Conservation (phyloP, 2,329 filamentous ascomycete genomes). For the Cladosporium sp. region DNA sequence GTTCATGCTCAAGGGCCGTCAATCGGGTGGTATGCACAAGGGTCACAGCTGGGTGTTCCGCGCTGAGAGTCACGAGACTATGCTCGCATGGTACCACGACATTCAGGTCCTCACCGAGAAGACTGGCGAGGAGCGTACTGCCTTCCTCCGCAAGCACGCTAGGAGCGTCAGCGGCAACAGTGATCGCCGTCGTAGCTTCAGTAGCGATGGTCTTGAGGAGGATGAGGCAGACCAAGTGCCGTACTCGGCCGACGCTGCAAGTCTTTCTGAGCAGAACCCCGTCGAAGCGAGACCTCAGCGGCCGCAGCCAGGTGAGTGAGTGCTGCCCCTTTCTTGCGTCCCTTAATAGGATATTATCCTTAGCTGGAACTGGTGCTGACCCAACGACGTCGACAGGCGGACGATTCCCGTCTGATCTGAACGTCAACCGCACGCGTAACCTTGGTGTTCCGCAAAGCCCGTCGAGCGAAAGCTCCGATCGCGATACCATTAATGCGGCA, state of each 20-base stretch:
- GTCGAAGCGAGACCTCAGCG: conserved; percentile 52
- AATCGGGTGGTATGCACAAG: conserved; percentile 88
- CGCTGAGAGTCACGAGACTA: conserved; percentile 75
- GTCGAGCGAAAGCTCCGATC: conserved; percentile 72
- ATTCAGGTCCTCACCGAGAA: conserved; percentile 87
- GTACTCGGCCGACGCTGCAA: conserved; percentile 57
- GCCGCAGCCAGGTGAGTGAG: conserved; percentile 73
- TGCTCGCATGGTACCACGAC: conserved; percentile 95
- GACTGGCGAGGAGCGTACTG: conserved; percentile 79
- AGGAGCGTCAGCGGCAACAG: conserved; percentile 68
- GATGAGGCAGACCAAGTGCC: conserved; percentile 62
- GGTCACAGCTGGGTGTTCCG: conserved; percentile 66
- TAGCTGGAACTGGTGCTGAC: neutral
- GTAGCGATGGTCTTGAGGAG: conserved; percentile 76
- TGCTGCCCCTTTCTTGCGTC: conserved; percentile 29
- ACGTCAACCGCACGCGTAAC: conserved; percentile 63
- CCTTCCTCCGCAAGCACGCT: conserved; percentile 78
- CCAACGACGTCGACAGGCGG: conserved; percentile 37
- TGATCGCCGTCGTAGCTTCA: conserved; percentile 54
- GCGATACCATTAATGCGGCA: conserved; percentile 40
- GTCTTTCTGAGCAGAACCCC: conserved; percentile 31
- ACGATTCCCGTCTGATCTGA: conserved; percentile 91
- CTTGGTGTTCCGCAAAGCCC: conserved; percentile 49
- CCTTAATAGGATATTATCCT: neutral
- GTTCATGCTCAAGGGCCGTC: conserved; percentile 94